Evolutionary conservation across 495 filamentous ascomycete species (phyloP).

Genomic region (Penicillium paxilli): DNA sequence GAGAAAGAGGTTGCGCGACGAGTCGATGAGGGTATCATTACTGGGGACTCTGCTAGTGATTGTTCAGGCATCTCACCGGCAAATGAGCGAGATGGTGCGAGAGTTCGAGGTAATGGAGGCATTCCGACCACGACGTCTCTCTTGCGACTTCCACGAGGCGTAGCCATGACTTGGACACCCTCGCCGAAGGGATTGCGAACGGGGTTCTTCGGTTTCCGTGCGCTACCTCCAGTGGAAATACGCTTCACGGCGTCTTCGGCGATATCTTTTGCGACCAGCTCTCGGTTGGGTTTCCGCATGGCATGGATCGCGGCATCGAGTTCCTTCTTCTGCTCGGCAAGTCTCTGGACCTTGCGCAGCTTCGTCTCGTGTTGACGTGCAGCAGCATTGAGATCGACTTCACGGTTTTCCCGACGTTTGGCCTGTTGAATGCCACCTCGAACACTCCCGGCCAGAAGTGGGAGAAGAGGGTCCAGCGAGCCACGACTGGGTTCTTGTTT

Average conservation of each 20-base stretch:
- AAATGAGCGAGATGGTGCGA: constrained; percentile 28
- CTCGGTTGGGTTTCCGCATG: constrained; percentile 84
- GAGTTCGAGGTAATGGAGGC: constrained; percentile 31
- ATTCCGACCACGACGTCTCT: constrained; percentile 34
- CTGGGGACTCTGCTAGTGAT: constrained; percentile 23
- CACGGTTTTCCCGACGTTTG: constrained; percentile 62
- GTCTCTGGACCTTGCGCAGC: constrained; percentile 67
- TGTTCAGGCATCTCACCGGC: constrained; percentile 22
- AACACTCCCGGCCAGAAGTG: constrained; percentile 32
- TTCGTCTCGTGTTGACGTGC: constrained; percentile 63
- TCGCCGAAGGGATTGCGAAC: constrained; percentile 58
- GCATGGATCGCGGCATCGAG: constrained; percentile 79
- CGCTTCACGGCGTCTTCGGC: constrained; percentile 70
- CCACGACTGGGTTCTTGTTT: constrained; percentile 40
- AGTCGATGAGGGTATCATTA: constrained; percentile 28
- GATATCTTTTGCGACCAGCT: constrained; percentile 70
- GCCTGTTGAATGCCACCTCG: constrained; percentile 58
- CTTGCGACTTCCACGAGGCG: constrained; percentile 58
- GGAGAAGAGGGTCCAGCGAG: constrained; percentile 37
- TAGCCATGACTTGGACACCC: constrained; percentile 73
- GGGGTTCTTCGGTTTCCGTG: constrained; percentile 64
- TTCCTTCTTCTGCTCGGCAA: constrained; percentile 69
- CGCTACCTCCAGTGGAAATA: constrained; percentile 32
- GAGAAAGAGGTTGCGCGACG: constrained; percentile 28
- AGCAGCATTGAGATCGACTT: constrained; percentile 64